Evolutionary conservation across 2,329 filamentous ascomycete species (phyloP), one percentile per base, ranked within the genome.

Genomic region (Zymoseptoria tritici): DNA sequence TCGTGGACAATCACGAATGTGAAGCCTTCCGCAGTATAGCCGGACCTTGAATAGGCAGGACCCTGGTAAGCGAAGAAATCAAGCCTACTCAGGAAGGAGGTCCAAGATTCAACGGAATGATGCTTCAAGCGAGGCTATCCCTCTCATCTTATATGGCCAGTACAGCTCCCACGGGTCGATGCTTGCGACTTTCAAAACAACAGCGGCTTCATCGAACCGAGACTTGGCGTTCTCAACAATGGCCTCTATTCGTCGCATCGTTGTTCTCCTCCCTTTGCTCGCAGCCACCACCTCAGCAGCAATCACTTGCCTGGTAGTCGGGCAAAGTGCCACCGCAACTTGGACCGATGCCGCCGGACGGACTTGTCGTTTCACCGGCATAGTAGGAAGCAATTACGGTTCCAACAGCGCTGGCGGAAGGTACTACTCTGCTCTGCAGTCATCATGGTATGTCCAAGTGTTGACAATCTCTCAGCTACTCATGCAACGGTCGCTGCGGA

Each of bases 331-430:
- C 4, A 80, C 76, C 5, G 79, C 79, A 9, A 72, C 63, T 20
- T 81, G 79, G 79, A 79, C 72, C 2, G 78, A 80, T 53, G 69
- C 70, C 53, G 75, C 72, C 0, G 77, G 76, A 0, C 64, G 77
- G 62, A 70, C 68, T 1, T 81, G 79, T 62, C 75, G 72, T 0
- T 81, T 75, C 64, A 74, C 68, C 0, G 78, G 78, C 6, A 66
- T 72, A 2, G 79, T 81, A 1, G 79, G 79, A 2, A 77, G 76
- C 59, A 81, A 81, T 66, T 81, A 75, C 54, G 79, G 79, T n/a
- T 66, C 68, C 0, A 79, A 79, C 51, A 67, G 64, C 49, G 70
- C 69, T 29, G 73, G 73, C 22, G 78, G 79, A 69, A 77, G 80
- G 79, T 81, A 67, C 56, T 77, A 69, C 3, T n/a, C 9, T 9